These are phyloP conservation scores for Hemisphaericaspora lyxosophila DNA, from an alignment of 1,139 yeast genomes.

Conservation along the genomic window DNA sequence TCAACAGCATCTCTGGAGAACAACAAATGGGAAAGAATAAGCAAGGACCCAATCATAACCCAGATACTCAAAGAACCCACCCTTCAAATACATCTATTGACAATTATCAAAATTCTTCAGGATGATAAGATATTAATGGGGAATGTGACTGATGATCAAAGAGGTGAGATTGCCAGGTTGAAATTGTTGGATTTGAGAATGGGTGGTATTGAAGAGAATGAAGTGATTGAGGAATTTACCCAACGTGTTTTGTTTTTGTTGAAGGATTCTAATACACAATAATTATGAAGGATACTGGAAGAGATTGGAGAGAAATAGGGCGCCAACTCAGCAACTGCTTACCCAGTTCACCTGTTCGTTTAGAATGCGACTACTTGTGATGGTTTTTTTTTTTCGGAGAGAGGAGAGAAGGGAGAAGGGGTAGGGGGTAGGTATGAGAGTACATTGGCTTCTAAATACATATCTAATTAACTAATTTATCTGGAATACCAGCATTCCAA, in stretches of 20 bases:
- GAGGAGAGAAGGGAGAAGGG: too few species aligned
- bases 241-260: slow-evolving; percentile 18
- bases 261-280: too few species aligned
- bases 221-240: slow-evolving; percentile 62
- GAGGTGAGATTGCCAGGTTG: slow-evolving; percentile 57
- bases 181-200: slow-evolving; percentile 58
- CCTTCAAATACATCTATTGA: slow-evolving; percentile 53
- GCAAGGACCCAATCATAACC: slow-evolving; percentile 37
- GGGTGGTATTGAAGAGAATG: slow-evolving; percentile 67
- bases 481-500: slow-evolving; percentile 18
- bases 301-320: neutral
- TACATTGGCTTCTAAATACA: too few species aligned
- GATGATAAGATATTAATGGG: slow-evolving; percentile 46
- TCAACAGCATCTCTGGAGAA: too few species aligned
- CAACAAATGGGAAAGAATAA: neutral
- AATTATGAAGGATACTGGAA: neutral
- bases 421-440: too few species aligned
- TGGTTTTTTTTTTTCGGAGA: too few species aligned
- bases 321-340: too few species aligned
- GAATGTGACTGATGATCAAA: slow-evolving; percentile 46
- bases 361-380: too few species aligned
- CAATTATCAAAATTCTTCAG: slow-evolving; percentile 42
- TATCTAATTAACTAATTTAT: slow-evolving; percentile 1
- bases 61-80: slow-evolving; percentile 47
- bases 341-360: too few species aligned